Base-by-base conservation (phyloP, 768 basidiomycete genomes). In the Russula abietina region DNA sequence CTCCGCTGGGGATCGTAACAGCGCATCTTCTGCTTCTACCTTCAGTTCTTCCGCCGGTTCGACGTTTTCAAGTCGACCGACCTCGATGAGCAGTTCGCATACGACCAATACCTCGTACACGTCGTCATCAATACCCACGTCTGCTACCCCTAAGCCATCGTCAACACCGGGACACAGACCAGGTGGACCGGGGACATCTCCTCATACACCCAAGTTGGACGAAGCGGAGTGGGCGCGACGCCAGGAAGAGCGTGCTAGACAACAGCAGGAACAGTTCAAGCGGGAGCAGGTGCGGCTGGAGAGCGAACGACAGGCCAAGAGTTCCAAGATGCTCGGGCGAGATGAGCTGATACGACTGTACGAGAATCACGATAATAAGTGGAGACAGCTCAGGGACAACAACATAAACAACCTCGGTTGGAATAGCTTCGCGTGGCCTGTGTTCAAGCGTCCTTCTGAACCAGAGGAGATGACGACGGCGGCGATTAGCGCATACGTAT, bases 381-480 rank as follows among this genome's bases (percentile, higher is more conserved):
- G 88, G 88, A 73, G 73, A 54, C 78, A 75, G 59, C 69, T 77
- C 55, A 70, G 73, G 46, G 69, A 67, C 14, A 43, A 71, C 61
- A 72, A 72, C 48, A 75, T 77, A 59, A 72, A 73, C 48, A 75
- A 77, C 59, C 74, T 89, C 61, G 77, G 75, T 39, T 90, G 88
- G 88, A 76, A 78, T 33, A 79, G 81, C 68, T 85, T 91, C 69
- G 88, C 89, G 10, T 91, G 89, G 89, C 88, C 89, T 1, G 78
- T 84, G 76, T 75, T 85, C 71, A 82, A 79, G 70, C 73, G 75
- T 50, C 85, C 88, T 7, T 76, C 71, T 38, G 71, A 69, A 50
- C 81, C 85, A 7, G 87, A 88, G 39, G 86, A 88, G 11, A 78
- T 90, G 66, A 84, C 83, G 5, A 74, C 78, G 4, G 66, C 72